Conservation (phyloP, 2,329 filamentous ascomycete species). For the Phyllosticta citrichinensis region DNA sequence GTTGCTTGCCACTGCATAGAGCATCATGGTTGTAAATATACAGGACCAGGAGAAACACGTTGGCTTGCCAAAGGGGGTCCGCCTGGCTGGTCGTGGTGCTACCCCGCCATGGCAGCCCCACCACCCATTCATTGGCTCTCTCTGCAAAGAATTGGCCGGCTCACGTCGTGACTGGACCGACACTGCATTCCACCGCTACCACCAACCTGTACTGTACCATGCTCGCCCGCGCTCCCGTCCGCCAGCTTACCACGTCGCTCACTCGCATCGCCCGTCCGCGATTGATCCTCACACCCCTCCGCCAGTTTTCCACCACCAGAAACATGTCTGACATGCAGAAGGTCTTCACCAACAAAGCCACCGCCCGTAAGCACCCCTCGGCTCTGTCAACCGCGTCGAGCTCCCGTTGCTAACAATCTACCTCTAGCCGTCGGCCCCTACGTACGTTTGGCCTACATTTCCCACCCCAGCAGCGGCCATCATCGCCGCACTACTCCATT, state of each 20-base stretch:
- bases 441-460: constrained; percentile 23
- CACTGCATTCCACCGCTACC: not conserved
- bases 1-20: not conserved
- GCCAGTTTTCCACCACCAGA: not conserved
- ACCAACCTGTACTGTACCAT: not conserved
- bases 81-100: not conserved
- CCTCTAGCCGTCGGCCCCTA: constrained; percentile 32
- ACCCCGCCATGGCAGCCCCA: not conserved
- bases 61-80: no score
- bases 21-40: not conserved
- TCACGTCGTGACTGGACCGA: not conserved
- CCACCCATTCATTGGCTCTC: not conserved
- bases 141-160: not conserved
- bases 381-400: not conserved
- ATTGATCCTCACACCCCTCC: not conserved
- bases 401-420: constrained; percentile 11
- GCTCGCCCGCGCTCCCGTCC: not conserved
- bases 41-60: not conserved
- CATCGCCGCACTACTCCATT: not conserved
- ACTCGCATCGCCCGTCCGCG: not conserved
- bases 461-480: not conserved
- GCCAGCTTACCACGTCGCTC: not conserved
- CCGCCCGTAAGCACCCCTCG: constrained; percentile 28
- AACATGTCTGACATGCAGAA: constrained; percentile 37
- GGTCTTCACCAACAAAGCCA: constrained; percentile 32